Evolutionary conservation across 2,329 filamentous ascomycete genomes (phyloP).

Genomic region (Aspergillus flavus): DNA sequence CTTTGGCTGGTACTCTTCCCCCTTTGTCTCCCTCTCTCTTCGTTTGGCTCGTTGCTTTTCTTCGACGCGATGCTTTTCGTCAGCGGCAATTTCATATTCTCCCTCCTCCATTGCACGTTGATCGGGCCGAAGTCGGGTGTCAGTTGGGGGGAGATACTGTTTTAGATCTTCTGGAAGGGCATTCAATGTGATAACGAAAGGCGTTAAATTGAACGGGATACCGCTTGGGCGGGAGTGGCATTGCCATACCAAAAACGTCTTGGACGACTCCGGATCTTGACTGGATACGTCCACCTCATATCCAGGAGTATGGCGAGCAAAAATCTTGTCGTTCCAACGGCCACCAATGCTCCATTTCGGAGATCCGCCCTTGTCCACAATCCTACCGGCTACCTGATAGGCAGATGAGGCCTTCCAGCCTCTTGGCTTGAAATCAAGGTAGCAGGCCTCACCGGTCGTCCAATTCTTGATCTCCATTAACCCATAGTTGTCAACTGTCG

Average conservation of each 20-base stretch:
- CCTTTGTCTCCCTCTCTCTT: slow-evolving; percentile 70
- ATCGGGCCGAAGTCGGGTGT: slow-evolving; percentile 89
- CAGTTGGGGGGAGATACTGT: slow-evolving; percentile 82
- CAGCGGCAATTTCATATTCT: slow-evolving; percentile 90
- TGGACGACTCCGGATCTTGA: slow-evolving; percentile 61
- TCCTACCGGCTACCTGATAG: slow-evolving; percentile 84
- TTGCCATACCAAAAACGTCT: slow-evolving; percentile 92
- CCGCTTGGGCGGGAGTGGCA: slow-evolving; percentile 76
- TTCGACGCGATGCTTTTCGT: slow-evolving; percentile 92
- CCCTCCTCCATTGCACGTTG: slow-evolving; percentile 98
- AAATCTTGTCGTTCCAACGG: slow-evolving; percentile 96
- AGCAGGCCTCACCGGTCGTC: slow-evolving; percentile 88
- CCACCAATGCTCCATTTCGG: slow-evolving; percentile 89
- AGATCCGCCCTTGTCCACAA: slow-evolving; percentile 75
- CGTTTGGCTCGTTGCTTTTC: slow-evolving; percentile 83
- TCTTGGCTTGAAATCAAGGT: slow-evolving; percentile 89
- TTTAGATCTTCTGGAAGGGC: slow-evolving; percentile 81
- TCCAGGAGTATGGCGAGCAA: slow-evolving; percentile 87
- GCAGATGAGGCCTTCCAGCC: slow-evolving; percentile 95
- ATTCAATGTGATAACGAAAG: slow-evolving; percentile 93
- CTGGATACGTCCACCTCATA: slow-evolving; percentile 68
- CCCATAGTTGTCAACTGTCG: slow-evolving; percentile 96
- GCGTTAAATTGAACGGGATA: slow-evolving; percentile 96
- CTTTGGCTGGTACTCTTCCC: slow-evolving; percentile 78
- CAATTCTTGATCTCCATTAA: slow-evolving; percentile 97